Base-by-base conservation (phyloP, 768 basidiomycete species). In the Gloeophyllum trabeum region DNA sequence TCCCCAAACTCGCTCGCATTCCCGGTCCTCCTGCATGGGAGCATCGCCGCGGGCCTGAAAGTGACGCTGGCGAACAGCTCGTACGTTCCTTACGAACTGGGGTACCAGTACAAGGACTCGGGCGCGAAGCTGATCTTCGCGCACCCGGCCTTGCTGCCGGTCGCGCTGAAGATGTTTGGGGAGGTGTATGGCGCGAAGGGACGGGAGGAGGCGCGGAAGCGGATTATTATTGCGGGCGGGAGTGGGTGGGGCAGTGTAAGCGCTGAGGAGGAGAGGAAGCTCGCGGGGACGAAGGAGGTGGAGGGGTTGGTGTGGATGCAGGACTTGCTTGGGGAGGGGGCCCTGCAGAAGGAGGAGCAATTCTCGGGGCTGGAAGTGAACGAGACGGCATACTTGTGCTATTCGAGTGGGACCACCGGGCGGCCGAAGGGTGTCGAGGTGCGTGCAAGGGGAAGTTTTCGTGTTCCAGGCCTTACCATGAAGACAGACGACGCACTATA, bases 51-150 rank as follows among this genome's bases (percentile, higher is more conserved):
- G 0, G 84, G 83, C 3, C 53, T 86, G 13, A 61, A 73, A 35
- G 71, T 74, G 41, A 84, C 87, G 0, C 74, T 85, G 12, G 81
- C 82, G 13, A 92, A 89, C 55, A 76, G 71, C 44, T 67, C 69
- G 0, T 91, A 86, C 52, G 81, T 76, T 3, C 56, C 76, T 3
- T 7, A 10, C 12, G 36, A 37, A 21, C 69, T 92, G 0, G 67
- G 65, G 1, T 76, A 76, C 57, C 90, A 93, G 54, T 79, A 83
- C 45, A 60, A 48, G 10, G 78, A 92, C 52, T 79, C 79, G 41
- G 60, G 69, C 3, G 81, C 90, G 0, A 65, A 67, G 39, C 48
- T 81, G 16, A 56, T 90, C 20, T 74, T 89, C 43, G 67, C 73
- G 7, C 74, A 75, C 44, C 83, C 85, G n/a, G 64, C 72, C 0